Evolutionary conservation across 192 early-diverging fungal species (phyloP).

Genomic region (Podila epicladia): DNA sequence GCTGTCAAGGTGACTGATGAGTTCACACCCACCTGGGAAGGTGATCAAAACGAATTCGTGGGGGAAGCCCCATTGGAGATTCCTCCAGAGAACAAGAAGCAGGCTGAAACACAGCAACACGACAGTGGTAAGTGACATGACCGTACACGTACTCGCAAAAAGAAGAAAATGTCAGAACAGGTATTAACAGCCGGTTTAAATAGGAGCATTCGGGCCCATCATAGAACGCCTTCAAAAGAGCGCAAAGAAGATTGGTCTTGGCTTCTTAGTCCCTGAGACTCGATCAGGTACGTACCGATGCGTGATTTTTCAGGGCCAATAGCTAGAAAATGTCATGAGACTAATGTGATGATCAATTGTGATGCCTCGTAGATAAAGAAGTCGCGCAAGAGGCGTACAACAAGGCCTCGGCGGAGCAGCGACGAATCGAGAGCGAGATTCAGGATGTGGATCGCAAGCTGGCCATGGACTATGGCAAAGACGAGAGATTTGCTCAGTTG

Average conservation of each 20-base stretch:
- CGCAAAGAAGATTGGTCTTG: conserved; percentile 14
- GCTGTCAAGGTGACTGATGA: conserved; percentile 21
- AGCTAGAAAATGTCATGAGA: no score
- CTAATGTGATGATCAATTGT: no score
- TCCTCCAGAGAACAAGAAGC: conserved; percentile 6
- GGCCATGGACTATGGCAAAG: conserved; percentile 75
- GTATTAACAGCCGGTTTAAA: neutral
- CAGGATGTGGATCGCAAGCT: conserved; percentile 62
- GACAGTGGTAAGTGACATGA: neutral
- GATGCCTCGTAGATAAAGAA: conserved; percentile 26
- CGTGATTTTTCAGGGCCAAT: no score
- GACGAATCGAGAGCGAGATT: conserved; percentile 49
- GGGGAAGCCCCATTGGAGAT: conserved; percentile 18
- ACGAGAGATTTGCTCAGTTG: conserved; percentile 74
- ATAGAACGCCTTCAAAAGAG: neutral
- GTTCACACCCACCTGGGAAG: conserved; percentile 29
- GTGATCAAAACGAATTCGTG: conserved; percentile 33
- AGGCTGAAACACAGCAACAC: neutral
- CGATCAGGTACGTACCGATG: conserved; percentile 10
- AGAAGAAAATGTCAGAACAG: no score
- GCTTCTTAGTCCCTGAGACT: conserved; percentile 12
- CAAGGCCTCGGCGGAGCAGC: conserved; percentile 35
- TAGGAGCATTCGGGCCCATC: neutral
- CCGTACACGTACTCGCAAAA: neutral
- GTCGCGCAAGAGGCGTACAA: conserved; percentile 34